phyloP scores from a whole-genome alignment of 345 rosid species.

The Eutrema heterophyllum region DNA sequence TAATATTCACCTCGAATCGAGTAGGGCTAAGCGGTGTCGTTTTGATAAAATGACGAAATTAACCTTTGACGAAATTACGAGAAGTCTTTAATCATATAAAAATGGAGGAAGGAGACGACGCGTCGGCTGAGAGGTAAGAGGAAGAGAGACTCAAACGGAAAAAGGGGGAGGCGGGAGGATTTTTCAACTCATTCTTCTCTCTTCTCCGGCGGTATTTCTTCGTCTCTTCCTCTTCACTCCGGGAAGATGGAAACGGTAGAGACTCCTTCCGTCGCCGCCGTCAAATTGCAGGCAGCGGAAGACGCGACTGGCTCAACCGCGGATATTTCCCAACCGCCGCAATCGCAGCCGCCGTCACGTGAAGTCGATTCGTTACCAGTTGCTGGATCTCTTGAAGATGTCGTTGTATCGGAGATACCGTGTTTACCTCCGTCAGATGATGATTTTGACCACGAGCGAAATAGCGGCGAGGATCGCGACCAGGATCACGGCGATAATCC shows the following conservation, averaged over 20 bases:
- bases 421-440: conserved; percentile 38
- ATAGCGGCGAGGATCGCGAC: conserved; percentile 30
- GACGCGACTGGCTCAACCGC: not conserved
- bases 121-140: conserved; percentile 32
- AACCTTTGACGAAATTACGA: conserved; percentile 11
- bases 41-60: not conserved
- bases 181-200: conserved; percentile 3
- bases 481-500: conserved; percentile 28
- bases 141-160: conserved; percentile 19
- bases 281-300: not conserved
- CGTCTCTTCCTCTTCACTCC: conserved; percentile 34
- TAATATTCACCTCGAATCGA: not conserved
- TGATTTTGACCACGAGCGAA: conserved; percentile 29
- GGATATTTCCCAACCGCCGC: not conserved
- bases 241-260: conserved; percentile 33
- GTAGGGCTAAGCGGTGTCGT: not conserved
- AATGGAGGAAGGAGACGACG: not conserved
- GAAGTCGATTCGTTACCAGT: conserved; percentile 30
- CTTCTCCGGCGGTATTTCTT: conserved; percentile 23
- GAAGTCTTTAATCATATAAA: conserved; percentile 6
- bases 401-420: conserved; percentile 16
- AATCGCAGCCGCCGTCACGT: conserved; percentile 10
- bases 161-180: conserved; percentile 21
- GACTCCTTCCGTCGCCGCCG: conserved; percentile 23
- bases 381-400: conserved; percentile 38